phyloP scores from a whole-genome alignment of 2,329 filamentous ascomycete genomes.

The Pseudocercospora musae region DNA sequence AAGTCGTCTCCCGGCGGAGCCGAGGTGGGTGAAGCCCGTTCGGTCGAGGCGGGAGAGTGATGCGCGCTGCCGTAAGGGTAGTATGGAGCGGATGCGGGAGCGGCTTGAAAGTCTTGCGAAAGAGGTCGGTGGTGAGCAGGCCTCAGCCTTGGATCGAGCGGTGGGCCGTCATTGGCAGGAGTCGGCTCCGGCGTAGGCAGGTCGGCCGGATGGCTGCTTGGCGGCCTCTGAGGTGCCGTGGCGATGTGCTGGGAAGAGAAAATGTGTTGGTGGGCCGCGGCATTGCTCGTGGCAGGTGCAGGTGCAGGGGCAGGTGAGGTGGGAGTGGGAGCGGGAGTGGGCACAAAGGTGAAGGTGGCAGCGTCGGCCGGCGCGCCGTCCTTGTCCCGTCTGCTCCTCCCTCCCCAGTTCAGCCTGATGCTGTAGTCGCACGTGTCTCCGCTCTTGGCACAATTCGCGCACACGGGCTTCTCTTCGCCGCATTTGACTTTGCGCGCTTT shows the following conservation, averaged over 20 bases:
- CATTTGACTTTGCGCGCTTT: conserved; percentile 79
- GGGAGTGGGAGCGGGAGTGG: too few relatives aligned
- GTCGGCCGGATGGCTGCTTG: conserved; percentile 19
- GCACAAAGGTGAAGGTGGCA: conserved; percentile 32
- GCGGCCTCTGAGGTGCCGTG: conserved; percentile 21
- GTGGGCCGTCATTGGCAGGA: conserved; percentile 13
- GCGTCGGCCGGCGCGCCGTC: conserved; percentile 29
- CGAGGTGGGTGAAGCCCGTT: conserved; percentile 20
- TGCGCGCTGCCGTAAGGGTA: conserved; percentile 5
- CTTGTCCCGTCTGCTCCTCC: conserved; percentile 52
- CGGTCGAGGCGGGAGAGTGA: conserved; percentile 8
- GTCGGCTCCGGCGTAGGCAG: conserved; percentile 22
- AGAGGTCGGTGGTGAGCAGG: conserved; percentile 8
- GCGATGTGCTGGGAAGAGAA: conserved; percentile 35
- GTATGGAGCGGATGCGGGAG: conserved; percentile 1
- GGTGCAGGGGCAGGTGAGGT: not conserved
- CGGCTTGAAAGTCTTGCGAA: not conserved
- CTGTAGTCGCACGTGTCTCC: conserved; percentile 76
- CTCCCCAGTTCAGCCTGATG: conserved; percentile 77
- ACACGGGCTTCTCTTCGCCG: conserved; percentile 71
- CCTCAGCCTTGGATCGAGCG: conserved; percentile 23
- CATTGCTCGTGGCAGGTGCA: conserved; percentile 8
- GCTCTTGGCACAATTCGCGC: conserved; percentile 59
- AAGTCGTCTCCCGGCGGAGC: conserved; percentile 25
- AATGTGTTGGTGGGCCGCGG: conserved; percentile 29